Percentiles rank a stretch among this genome's conserved stretches.
Evolutionary conservation across 2,329 filamentous ascomycete genomes (phyloP).

Genomic region (Claviceps sp.): DNA sequence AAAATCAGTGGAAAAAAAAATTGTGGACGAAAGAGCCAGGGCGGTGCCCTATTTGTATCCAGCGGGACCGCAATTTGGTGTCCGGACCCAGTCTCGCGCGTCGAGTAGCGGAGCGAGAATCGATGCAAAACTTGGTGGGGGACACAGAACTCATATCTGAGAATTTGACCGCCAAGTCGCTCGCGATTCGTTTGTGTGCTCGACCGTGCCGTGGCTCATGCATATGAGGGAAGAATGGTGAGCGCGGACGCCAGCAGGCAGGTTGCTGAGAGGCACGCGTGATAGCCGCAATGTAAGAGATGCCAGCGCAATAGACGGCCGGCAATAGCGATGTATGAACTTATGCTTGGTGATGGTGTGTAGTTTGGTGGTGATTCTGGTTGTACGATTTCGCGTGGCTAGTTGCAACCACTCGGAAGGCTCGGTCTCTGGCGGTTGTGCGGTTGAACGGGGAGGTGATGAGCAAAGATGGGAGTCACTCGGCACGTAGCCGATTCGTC

Average conservation of each 20-base stretch:
- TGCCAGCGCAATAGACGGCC: neutral
- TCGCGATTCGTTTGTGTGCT: neutral
- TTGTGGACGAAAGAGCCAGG: neutral
- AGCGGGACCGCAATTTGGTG: neutral
- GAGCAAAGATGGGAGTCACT: neutral
- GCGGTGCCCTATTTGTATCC: neutral
- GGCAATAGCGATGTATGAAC: too few species aligned
- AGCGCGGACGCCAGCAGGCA: neutral
- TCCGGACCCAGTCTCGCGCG: neutral
- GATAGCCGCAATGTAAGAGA: neutral
- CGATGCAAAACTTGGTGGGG: neutral
- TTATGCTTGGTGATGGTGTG: neutral
- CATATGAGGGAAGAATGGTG: too few species aligned
- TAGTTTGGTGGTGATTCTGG: neutral
- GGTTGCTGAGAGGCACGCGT: neutral
- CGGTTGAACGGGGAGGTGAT: neutral
- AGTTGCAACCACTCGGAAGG: neutral
- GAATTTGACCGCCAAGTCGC: too few species aligned
- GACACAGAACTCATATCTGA: too few species aligned
- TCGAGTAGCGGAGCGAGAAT: neutral
- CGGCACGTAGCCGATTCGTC: neutral
- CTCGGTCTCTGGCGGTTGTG: neutral
- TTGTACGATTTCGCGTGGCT: neutral
- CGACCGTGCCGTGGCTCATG: neutral
- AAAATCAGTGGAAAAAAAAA: neutral